Evolutionary conservation across 371 early-diverging fungal genomes (phyloP), one percentile per base, ranked within the genome.

Genomic region (Mortierella sp.): DNA sequence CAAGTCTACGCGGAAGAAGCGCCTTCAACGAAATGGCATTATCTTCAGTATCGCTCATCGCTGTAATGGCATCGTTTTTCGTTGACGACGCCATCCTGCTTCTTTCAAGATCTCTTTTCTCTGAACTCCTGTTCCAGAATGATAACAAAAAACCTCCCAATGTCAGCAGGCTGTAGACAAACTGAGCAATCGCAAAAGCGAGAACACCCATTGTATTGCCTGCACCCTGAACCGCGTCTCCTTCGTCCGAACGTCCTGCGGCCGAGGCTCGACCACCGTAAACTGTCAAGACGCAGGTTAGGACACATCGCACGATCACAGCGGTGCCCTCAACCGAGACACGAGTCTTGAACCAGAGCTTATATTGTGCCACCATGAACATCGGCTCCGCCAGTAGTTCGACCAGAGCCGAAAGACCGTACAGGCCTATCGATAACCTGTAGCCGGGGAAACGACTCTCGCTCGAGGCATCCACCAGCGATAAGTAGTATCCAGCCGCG

Each of bases 361-460:
- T 83, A 57, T 88, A 87, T 58, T 92, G 86, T 0, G 90, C 86
- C 19, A 93, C 64, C 24, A 94, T 86, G 81, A 88, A 96, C 24
- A 96, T 65, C 1, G 98, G 98, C 70, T 97, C 97, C 6, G 89
- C 84, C 4, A 84, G 34, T 11, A 97, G 70, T 68, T 97, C 97
- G 14, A 92, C 58, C 58, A 91, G 80, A 1, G 95, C 91, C 0
- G 93, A 88, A 19, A 85, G 27, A 14, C 93, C 86, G 66, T 94
- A 97, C 26, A 94, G 32, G 1, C 78, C 47, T 14, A 89, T 81
- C 28, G 90, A 84, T 0, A 79, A 66, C 31, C 76, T 79, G 68
- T 82, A 88, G 34, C 72, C 81, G 24, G 83, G 83, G 49, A 80
- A 78, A n/a, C 41, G 53, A n/a, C 31, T 19, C 2, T 79, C 69